These are phyloP conservation scores for Mycocentrospora acerina DNA, from an alignment of 2,329 filamentous ascomycete genomes.

Conservation along the genomic window DNA sequence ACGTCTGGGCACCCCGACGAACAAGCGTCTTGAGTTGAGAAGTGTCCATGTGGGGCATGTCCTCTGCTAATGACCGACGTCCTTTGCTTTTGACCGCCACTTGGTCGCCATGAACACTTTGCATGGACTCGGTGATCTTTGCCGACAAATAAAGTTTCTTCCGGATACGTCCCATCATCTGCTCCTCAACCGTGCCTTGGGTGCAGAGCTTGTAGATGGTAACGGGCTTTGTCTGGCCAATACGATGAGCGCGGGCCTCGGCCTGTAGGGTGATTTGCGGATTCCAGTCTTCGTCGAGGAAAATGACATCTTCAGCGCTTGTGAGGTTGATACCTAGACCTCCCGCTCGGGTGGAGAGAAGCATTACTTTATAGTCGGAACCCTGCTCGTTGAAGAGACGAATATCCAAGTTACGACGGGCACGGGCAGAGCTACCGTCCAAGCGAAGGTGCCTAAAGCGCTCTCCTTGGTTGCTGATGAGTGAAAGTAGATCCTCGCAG, in stretches of 20 bases:
- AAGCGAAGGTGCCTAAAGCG: constrained; percentile 52
- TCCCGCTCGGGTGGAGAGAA: constrained; percentile 58
- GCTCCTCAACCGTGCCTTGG: constrained; percentile 59
- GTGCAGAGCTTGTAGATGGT: constrained; percentile 60
- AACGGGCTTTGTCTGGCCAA: constrained; percentile 56
- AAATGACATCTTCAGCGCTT: constrained; percentile 57
- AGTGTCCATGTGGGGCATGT: constrained; percentile 55
- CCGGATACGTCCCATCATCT: constrained; percentile 59
- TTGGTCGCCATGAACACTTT: constrained; percentile 51
- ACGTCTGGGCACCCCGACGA: constrained; percentile 56
- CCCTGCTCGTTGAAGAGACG: constrained; percentile 53
- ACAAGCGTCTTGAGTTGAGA: constrained; percentile 57
- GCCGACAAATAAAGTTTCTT: constrained; percentile 64
- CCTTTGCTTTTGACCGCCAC: constrained; percentile 26
- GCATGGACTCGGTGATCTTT: constrained; percentile 62
- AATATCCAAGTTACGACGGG: constrained; percentile 55
- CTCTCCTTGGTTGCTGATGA: constrained; percentile 45
- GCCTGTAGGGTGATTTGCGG: constrained; percentile 57
- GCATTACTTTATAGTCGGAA: constrained; percentile 55
- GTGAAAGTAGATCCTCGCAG: constrained; percentile 53
- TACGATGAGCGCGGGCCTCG: constrained; percentile 57
- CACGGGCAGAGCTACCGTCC: constrained; percentile 53
- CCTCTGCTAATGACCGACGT: constrained; percentile 39
- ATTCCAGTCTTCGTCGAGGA: constrained; percentile 60
- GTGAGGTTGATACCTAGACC: constrained; percentile 59